Evolutionary conservation across 169 alveolate genomes (phyloP), one percentile per base, ranked within the genome.

Genomic region (Eimeria acervulina): DNA sequence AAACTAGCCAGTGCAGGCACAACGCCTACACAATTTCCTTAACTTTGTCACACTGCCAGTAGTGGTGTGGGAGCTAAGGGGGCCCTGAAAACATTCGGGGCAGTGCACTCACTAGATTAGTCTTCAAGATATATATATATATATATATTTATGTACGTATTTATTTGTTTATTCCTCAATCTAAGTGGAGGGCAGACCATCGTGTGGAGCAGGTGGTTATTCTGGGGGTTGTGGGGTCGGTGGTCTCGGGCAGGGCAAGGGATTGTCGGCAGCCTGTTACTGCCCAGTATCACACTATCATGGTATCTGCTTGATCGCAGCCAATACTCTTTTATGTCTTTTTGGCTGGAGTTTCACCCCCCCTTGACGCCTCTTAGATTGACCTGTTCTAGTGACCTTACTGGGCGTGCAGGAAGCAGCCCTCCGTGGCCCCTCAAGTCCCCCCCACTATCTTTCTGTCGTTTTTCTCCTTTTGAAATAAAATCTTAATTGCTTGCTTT

Each of bases 221-320:
- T 83, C 66, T 36, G 74, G 91, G 91, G 91, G 91, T 52, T 47
- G 91, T 83, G 52, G 74, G 91, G 72, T 83, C 91, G 91, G 91
- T 83, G 91, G 91, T 47, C 61, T 38, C 61, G 91, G 74, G 91
- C 36, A 52, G 74, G 76, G 31, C 21, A 31, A 59, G 52, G 47
- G 74, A 47, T 19, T 51, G 91, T 33, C 74, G 91, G 91, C 66
- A 51, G 74, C 33, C 72, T 21, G 44, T 13, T 31, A 6, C 7
- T 28, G 42, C 26, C 36, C 52, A n/a, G 15, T 83, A n/a, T 47
- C 68, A 52, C 31, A 33, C 52, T 52, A 44, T 33, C 47, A 51
- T n/a, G 52, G 76, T 52, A n/a, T 33, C 52, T 4, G 52, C 70
- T 83, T n/a, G 33, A n/a, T 51, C 76, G 74, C 31, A 83, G 51